phyloP scores from a whole-genome alignment of 163 green algal genomes.

The Dunaliella salina region DNA sequence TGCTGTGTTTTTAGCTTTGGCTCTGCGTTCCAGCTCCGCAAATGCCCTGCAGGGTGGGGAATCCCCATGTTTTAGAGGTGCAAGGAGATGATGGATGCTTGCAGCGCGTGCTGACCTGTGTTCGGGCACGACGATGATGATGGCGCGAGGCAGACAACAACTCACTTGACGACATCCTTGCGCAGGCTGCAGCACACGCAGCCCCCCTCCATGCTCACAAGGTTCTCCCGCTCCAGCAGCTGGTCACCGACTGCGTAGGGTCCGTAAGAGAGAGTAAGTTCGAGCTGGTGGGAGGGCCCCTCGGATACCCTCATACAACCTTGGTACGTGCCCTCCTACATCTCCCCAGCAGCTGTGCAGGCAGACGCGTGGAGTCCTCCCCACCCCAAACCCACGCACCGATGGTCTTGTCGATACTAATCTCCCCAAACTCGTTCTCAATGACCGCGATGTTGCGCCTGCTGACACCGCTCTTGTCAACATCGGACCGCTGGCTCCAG shows the following conservation, averaged over 20 bases:
- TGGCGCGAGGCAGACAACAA: too few relatives aligned
- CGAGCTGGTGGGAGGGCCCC: too few relatives aligned
- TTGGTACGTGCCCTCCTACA: background rate
- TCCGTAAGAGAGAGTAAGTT: too few relatives aligned
- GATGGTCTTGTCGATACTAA: constrained; percentile 83
- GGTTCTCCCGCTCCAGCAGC: constrained; percentile 77
- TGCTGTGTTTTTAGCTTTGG: constrained; percentile 6
- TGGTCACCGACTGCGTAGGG: constrained; percentile 64
- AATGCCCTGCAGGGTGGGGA: constrained; percentile 67
- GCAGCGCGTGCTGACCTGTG: too few relatives aligned
- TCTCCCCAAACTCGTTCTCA: constrained; percentile 90
- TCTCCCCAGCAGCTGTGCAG: too few relatives aligned
- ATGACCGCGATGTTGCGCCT: constrained; percentile 82
- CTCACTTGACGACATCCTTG: constrained; percentile 80
- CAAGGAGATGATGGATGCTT: too few relatives aligned
- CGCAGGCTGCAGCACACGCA: constrained; percentile 96
- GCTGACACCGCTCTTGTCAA: too few relatives aligned
- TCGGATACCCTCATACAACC: background rate
- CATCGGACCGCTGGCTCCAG: constrained; percentile 43
- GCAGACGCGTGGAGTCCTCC: too few relatives aligned
- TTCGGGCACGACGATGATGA: too few relatives aligned
- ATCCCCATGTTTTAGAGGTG: too few relatives aligned
- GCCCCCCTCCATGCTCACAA: constrained; percentile 91
- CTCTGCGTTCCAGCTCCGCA: constrained; percentile 28
- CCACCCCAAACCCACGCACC: constrained; percentile 31